Base-by-base conservation (phyloP, 768 basidiomycete genomes). In the Mycena metata region DNA sequence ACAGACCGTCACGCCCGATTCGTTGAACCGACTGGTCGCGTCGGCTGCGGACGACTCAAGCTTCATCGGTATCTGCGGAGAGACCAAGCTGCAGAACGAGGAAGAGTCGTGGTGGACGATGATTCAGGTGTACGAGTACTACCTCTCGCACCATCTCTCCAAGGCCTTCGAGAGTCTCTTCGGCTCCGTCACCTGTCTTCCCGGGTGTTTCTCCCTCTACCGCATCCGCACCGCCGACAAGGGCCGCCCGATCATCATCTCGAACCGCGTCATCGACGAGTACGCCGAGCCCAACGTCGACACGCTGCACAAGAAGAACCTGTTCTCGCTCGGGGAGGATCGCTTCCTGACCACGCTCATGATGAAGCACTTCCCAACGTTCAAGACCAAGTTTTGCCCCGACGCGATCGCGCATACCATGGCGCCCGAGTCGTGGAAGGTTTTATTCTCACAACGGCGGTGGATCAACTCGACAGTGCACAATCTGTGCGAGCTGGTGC, bases 381-480 rank as follows among this genome's bases (percentile, higher is more conserved):
- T 94, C 87, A 95, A 93, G 83, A 97, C 95, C 59, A 97, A 97
- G 81, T 98, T 98, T 77, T 91, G 88, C 35, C 91, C 91, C 0
- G 92, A 96, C 76, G 96, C 96, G 0, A 79, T 92, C n/a, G 94
- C 96, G 0, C 92, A 91, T 74, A 98, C 96, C 7, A 88, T 96
- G 77, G 96, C 96, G 11, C 96, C 96, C 0, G 96, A 97, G 77
- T 90, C 91, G 0, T 95, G 92, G 89, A 88, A 90, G 8, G 87
- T 98, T 13, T 77, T 98, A 73, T 91, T 98, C 70, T 96, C 95
- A 1, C 96, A 97, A 78, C 88, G 96, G 79, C 89, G 96, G 52
- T 98, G 96, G 96, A 98, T 98, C 79, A 98, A 98, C 80, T 97
- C 96, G 47, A 98, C 96, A 0, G 90, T 98, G 9, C 96, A 98